These are phyloP conservation scores for Teratosphaeria viscida DNA, from an alignment of 2,329 filamentous ascomycete species.

Conservation along the genomic window DNA sequence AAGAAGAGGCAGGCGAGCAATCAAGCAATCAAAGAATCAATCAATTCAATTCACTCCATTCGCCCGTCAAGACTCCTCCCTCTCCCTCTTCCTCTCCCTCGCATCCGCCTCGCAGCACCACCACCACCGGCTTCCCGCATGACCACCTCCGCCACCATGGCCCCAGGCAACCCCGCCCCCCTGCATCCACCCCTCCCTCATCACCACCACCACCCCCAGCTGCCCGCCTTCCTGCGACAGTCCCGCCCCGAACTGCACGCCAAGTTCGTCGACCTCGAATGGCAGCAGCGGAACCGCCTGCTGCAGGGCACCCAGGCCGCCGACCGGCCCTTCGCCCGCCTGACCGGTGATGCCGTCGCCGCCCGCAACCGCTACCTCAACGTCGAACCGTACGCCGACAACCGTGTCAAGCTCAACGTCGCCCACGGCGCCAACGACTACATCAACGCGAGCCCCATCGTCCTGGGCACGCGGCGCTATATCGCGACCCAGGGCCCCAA, in stretches of 20 bases:
- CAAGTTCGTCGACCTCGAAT: conserved; percentile 53
- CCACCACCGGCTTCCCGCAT: not conserved
- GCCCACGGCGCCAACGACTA: conserved; percentile 47
- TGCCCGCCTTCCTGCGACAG: not conserved
- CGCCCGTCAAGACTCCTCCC: too few species aligned
- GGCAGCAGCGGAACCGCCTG: conserved; percentile 47
- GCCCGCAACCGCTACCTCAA: conserved; percentile 77
- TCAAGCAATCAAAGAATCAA: not conserved
- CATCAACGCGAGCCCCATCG: conserved; percentile 42
- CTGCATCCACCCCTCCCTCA: not conserved
- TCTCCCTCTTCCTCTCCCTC: not conserved
- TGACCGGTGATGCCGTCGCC: conserved; percentile 46
- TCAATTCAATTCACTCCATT: too few species aligned
- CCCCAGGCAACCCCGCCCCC: not conserved
- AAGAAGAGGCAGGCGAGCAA: not conserved
- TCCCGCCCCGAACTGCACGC: conserved; percentile 41
- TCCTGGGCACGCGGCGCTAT: conserved; percentile 47
- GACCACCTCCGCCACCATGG: not conserved
- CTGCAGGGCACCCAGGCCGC: conserved; percentile 32
- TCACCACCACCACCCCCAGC: not conserved
- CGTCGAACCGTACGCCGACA: conserved; percentile 81
- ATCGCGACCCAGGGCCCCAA: conserved; percentile 90
- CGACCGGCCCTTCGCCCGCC: conserved; percentile 44
- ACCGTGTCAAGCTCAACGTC: conserved; percentile 71
- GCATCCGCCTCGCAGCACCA: not conserved